Evolutionary conservation across 306 rosid species (phyloP).

Genomic region (Cicer bijugum): DNA sequence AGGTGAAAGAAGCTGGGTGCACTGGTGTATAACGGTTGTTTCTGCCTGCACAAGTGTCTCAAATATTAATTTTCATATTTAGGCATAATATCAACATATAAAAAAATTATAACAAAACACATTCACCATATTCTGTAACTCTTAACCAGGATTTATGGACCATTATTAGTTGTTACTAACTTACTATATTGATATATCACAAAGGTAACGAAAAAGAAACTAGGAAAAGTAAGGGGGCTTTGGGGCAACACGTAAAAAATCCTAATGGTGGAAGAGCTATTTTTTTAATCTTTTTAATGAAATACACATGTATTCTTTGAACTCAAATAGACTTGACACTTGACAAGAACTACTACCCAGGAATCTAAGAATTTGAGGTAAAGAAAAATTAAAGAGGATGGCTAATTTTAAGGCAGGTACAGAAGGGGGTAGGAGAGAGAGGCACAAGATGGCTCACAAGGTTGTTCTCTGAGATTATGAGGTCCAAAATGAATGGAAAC

Average conservation of each 20-base stretch:
- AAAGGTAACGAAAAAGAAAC: background rate
- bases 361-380: background rate
- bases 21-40: constrained; percentile 86
- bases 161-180: background rate
- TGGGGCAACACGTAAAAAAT: background rate
- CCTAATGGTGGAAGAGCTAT: background rate
- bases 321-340: background rate
- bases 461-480: background rate
- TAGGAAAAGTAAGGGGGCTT: background rate
- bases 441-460: background rate
- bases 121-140: constrained; percentile 16
- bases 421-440: background rate
- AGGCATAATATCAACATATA: background rate
- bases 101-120: constrained; percentile 12
- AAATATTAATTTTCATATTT: constrained; percentile 28
- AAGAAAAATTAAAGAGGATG: background rate
- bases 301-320: background rate
- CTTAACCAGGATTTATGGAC: constrained; percentile 17
- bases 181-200: background rate
- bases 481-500: background rate
- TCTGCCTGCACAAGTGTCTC: constrained; percentile 70
- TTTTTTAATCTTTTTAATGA: background rate
- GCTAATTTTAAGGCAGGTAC: background rate
- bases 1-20: constrained; percentile 90
- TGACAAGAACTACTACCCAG: background rate